Evolutionary conservation across 345 rosid genomes (phyloP).

Genomic region (Gossypium herbaceum): DNA sequence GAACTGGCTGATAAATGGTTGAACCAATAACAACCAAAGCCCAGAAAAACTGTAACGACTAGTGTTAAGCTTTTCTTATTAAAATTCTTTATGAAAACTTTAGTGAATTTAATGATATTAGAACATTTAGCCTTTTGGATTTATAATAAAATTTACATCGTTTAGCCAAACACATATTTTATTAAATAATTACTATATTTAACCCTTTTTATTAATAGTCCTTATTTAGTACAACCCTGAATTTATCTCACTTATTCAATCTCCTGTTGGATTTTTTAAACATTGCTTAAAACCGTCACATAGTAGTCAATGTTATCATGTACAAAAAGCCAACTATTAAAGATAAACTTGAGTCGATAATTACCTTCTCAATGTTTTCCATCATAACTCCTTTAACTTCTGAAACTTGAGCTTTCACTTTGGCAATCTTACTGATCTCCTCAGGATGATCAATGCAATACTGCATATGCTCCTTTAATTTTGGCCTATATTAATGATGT

Average conservation of each 20-base stretch:
- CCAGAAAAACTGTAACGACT: background rate
- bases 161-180: background rate
- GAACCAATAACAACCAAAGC: background rate
- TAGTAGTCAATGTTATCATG: background rate
- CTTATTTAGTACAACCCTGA: background rate
- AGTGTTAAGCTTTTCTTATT: background rate
- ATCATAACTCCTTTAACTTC: constrained; percentile 58
- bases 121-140: background rate
- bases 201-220: background rate
- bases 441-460: constrained; percentile 64
- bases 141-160: no score
- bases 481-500: constrained; percentile 30
- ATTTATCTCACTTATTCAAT: background rate
- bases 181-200: no score
- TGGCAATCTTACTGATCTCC: constrained; percentile 48
- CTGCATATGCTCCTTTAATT: constrained; percentile 65
- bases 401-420: constrained; percentile 61
- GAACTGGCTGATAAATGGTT: background rate
- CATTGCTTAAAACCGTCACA: background rate
- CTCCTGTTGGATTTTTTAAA: background rate
- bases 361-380: constrained; percentile 57
- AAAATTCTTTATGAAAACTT: background rate
- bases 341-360: background rate
- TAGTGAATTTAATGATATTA: background rate
- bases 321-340: background rate